phyloP scores from a whole-genome alignment of 2,329 filamentous ascomycete genomes.

The Chaetomiaceae sp. region DNA sequence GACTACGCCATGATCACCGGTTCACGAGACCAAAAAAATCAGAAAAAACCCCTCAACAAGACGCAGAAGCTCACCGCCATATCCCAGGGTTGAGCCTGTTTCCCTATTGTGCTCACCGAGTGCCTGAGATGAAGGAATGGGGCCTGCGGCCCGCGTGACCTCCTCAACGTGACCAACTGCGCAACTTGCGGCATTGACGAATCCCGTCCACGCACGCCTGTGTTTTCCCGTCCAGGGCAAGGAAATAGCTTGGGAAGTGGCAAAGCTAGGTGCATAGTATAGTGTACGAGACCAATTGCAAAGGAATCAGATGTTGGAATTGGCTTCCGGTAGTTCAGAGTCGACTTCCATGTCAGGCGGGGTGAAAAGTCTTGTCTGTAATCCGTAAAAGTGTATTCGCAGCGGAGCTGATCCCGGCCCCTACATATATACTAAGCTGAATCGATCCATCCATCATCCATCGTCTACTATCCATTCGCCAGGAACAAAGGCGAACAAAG shows the following conservation, averaged over 20 bases:
- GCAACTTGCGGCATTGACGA: neutral
- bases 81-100: neutral
- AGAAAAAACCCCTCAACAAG: no score
- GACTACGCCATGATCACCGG: neutral
- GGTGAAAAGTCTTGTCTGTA: neutral
- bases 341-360: slow-evolving; percentile 3
- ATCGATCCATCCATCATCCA: no score
- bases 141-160: slow-evolving; percentile 11
- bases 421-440: no score
- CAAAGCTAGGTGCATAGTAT: no score
- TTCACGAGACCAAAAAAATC: neutral
- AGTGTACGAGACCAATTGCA: no score
- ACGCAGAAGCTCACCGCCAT: no score
- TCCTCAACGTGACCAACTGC: slow-evolving; percentile 11
- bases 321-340: neutral
- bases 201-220: neutral
- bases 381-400: no score
- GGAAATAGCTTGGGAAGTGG: no score
- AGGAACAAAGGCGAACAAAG: no score
- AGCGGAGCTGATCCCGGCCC: no score
- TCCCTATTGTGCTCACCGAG: slow-evolving; percentile 2
- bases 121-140: slow-evolving; percentile 9
- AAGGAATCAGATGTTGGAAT: neutral
- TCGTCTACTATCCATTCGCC: no score
- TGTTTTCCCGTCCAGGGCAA: no score